Base-by-base conservation (phyloP, 768 basidiomycete species). In the Mycena pura region DNA sequence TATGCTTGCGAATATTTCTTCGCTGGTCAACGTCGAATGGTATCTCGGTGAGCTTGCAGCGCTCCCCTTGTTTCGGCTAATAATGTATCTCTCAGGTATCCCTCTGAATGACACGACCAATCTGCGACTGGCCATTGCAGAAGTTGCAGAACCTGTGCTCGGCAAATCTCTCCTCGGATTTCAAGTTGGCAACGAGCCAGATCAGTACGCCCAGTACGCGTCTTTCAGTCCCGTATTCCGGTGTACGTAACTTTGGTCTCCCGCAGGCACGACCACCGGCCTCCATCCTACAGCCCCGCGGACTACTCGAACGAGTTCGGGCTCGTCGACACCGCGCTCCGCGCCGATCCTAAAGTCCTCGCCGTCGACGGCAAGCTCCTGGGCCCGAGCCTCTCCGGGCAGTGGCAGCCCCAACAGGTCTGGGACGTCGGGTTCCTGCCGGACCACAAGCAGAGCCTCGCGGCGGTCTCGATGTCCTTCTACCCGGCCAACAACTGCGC, bases 171-270 rank as follows among this genome's bases (percentile, higher is more conserved):
- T 94, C 14, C 72, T 90, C 34, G 92, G 89, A 0, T 75, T 91
- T 21, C 89, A 92, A 71, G 82, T 85, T 5, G 91, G 87, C 1
- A 92, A 93, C 72, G 90, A 92, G 73, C 84, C 77, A 10, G 84
- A 86, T 71, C 72, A 84, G 40, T 87, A 84, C 58, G 80, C 65
- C 0, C 55, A 63, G 24, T 82, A 81, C 62, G 71, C 70, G 0
- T 21, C 27, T 19, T 39, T 47, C 28, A 19, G 19, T 9, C 6
- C 22, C 11, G 10, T 21, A 17, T n/a, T 15, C 22, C 11, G 5
- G 9, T 5, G 9, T 22, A 9, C 14, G 21, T 6, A 4, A 4
- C 21, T 39, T 45, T 60, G 25, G 53, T 40, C 11, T 10, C 2
- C 31, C 43, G 29, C 21, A 62, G 61, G 17, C 61, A 62, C 19